These are phyloP conservation scores for Kodamaea jinghongensis DNA, from an alignment of 805 yeast species.

Conservation along the genomic window DNA sequence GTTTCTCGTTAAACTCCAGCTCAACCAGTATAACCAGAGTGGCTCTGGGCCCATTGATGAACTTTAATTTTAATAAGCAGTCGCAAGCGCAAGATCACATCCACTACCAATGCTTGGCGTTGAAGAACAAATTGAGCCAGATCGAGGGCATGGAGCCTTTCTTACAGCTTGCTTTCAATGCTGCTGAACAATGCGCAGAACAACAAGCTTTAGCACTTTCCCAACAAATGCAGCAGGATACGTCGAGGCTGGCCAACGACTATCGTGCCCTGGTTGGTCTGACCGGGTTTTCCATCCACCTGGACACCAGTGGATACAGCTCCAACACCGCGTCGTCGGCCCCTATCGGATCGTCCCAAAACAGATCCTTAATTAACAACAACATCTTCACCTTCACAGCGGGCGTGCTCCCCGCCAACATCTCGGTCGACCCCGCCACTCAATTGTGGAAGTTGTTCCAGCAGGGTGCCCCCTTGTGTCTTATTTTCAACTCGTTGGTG, in stretches of 20 bases:
- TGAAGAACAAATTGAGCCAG: slow-evolving; percentile 53
- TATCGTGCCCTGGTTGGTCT: slow-evolving; percentile 34
- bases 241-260: slow-evolving; percentile 17
- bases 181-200: slow-evolving; percentile 69
- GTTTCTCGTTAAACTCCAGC: slow-evolving; percentile 28
- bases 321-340: slow-evolving; percentile 13
- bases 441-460: slow-evolving; percentile 85
- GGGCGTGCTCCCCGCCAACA: slow-evolving; percentile 72
- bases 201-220: slow-evolving; percentile 60
- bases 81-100: slow-evolving; percentile 66
- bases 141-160: slow-evolving; percentile 70
- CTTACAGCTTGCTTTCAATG: slow-evolving; percentile 57
- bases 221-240: slow-evolving; percentile 35
- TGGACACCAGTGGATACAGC: slow-evolving; percentile 31
- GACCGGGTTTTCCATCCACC: slow-evolving; percentile 34
- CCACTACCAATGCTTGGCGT: slow-evolving; percentile 59
- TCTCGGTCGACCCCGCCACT: slow-evolving; percentile 87
- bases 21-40: slow-evolving; percentile 38
- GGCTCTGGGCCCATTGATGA: slow-evolving; percentile 45
- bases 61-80: slow-evolving; percentile 58
- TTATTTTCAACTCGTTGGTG: slow-evolving; percentile 70
- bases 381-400: slow-evolving; percentile 63
- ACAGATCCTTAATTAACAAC: slow-evolving; percentile 21
- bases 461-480: slow-evolving; percentile 89
- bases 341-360: neutral